These are phyloP conservation scores for Beauveria australis DNA, from an alignment of 2,329 filamentous ascomycete species.

Conservation along the genomic window DNA sequence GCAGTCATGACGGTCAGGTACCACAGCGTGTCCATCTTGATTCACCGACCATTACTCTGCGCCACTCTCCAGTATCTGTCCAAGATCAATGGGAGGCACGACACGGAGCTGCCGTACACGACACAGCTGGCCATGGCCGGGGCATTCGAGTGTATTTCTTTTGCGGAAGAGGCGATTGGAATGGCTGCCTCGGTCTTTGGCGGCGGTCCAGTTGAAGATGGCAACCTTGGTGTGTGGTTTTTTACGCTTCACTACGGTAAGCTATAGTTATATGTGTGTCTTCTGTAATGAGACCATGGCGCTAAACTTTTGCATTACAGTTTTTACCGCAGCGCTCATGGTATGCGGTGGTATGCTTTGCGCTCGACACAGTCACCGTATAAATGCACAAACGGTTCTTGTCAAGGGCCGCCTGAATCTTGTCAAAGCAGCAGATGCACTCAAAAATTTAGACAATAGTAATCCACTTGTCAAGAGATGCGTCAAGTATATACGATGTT, in stretches of 20 bases:
- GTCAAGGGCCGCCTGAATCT: not conserved
- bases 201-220: constrained; percentile 2
- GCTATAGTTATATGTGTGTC: not conserved
- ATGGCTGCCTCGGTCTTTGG: constrained; percentile 15
- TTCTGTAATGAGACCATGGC: no score
- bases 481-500: constrained; percentile 7
- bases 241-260: constrained; percentile 24
- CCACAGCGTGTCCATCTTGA: constrained; percentile 24
- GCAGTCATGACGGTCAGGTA: constrained; percentile 30
- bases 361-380: not conserved
- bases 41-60: constrained; percentile 21
- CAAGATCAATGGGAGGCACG: not conserved
- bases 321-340: constrained; percentile 9
- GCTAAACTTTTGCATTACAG: not conserved
- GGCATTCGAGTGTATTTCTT: constrained; percentile 16
- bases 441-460: constrained; percentile 6
- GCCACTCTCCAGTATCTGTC: constrained; percentile 6
- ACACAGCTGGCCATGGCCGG: constrained; percentile 16
- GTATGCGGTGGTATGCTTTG: constrained; percentile 5
- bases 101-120: constrained; percentile 14
- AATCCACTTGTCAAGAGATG: constrained; percentile 7
- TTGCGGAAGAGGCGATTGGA: constrained; percentile 17
- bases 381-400: not conserved
- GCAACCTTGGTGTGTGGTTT: constrained; percentile 23
- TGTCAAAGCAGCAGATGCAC: not conserved